A percentile compares a stretch with the other conserved stretches of the same genome.
phyloP scores from a whole-genome alignment of 768 basidiomycete species.

The Ephemerocybe angulata region DNA sequence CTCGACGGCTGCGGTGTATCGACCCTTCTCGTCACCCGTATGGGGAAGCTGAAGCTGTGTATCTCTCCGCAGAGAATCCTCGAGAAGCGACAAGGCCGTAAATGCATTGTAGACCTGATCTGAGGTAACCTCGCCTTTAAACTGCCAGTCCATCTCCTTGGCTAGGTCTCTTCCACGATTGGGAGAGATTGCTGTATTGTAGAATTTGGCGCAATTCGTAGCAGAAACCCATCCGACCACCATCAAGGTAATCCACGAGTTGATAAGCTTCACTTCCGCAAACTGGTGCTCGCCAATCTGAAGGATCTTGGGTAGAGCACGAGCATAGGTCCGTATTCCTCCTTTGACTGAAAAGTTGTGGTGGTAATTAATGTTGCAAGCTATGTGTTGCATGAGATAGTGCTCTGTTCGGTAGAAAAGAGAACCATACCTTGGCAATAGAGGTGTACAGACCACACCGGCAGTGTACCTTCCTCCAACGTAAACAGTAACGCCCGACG shows the following conservation, averaged over 20 bases:
- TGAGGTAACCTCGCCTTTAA: neutral
- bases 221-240: constrained; percentile 12
- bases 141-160: constrained; percentile 4
- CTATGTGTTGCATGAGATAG: neutral
- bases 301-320: constrained; percentile 9
- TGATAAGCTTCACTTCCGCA: neutral
- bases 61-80: constrained; percentile 3
- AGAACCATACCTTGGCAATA: constrained; percentile 1
- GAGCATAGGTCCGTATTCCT: constrained; percentile 1
- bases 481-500: neutral
- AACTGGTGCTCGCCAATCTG: constrained; percentile 14
- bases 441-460: neutral
- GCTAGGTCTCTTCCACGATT: neutral
- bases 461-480: neutral
- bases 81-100: constrained; percentile 11
- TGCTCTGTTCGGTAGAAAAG: neutral
- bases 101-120: constrained; percentile 13
- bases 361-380: constrained; percentile 9
- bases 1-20: constrained; percentile 7
- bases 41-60: constrained; percentile 9
- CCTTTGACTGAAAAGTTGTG: constrained; percentile 1
- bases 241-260: neutral
- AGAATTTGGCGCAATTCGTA: constrained; percentile 17
- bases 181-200: constrained; percentile 9
- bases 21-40: neutral